A percentile compares a stretch with the other conserved stretches of the same genome.
These are phyloP conservation scores for Lagenidium sp. DNA, from an alignment of 352 stramenopile species.

Conservation along the genomic window DNA sequence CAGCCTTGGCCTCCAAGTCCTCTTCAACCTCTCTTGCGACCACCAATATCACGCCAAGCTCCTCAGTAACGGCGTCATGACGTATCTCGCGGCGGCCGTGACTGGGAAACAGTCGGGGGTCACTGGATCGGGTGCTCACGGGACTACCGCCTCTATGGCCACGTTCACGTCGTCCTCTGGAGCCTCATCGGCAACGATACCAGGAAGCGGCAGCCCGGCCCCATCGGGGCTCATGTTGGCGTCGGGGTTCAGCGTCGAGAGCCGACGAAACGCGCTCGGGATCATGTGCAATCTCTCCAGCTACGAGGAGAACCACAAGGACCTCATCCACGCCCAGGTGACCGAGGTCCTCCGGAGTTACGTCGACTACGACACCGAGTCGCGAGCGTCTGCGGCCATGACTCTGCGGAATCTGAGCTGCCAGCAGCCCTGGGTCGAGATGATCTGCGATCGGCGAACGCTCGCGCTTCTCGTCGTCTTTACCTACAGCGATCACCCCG, in stretches of 20 bases:
- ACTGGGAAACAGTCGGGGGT: slow-evolving; percentile 14
- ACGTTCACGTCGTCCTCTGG: background rate
- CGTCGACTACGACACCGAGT: slow-evolving; percentile 57
- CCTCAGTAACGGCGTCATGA: slow-evolving; percentile 59
- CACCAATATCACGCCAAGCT: slow-evolving; percentile 59
- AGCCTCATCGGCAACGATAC: slow-evolving; percentile 1
- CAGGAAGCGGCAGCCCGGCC: background rate
- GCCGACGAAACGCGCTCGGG: slow-evolving; percentile 40
- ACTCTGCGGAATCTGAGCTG: slow-evolving; percentile 67
- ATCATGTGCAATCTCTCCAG: slow-evolving; percentile 74
- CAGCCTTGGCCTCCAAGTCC: slow-evolving; percentile 51
- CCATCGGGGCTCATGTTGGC: background rate
- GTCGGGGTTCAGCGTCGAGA: slow-evolving; percentile 25
- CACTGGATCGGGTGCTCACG: background rate
- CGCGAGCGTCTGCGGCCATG: slow-evolving; percentile 60
- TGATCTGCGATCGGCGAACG: slow-evolving; percentile 68
- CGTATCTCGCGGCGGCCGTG: slow-evolving; percentile 51
- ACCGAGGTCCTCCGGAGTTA: slow-evolving; percentile 62
- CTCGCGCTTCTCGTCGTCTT: slow-evolving; percentile 51
- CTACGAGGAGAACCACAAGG: slow-evolving; percentile 70
- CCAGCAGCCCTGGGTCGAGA: slow-evolving; percentile 62
- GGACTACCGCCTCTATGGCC: background rate
- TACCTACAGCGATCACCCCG: slow-evolving; percentile 33
- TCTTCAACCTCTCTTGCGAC: slow-evolving; percentile 74
- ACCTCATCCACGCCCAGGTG: slow-evolving; percentile 70